Evolutionary conservation across 1,139 yeast genomes (phyloP), one percentile per base, ranked within the genome.

Genomic region (Sugiyamaella grinbergsii): DNA sequence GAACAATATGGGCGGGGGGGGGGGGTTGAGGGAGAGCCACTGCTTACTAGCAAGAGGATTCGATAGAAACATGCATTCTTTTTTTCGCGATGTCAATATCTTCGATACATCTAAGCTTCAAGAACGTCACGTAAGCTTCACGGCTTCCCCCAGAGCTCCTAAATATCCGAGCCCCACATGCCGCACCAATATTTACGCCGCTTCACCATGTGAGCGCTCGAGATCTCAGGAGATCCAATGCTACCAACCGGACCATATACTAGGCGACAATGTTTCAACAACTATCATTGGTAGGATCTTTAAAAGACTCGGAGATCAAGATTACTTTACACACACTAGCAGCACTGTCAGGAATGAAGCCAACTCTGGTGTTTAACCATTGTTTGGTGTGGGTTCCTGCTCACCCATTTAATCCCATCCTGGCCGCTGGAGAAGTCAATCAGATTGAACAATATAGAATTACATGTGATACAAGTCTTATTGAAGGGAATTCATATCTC

Each of bases 391-490:
- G 69, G 66, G 62, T 58, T 29, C 72, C 73, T 5, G 54, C 54
- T 22, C 42, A 57, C 42, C 64, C 67, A 39, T 67, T 57, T 54
- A 55, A 54, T 36, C 71, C 71, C 1, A 60, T 57, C 22, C 53
- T 64, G 31, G 64, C 61, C 6, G 64, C 69, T n/a, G 70, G 70
- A 13, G 66, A 66, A 34, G 68, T 65, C 7, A 62, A 66, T 41
- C 69, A 64, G 40, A 62, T 61, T 20, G 73, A 70, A 50, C 73
- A 67, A 56, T 70, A 69, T 49, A 59, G 73, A 8, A 60, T 70
- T 23, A 61, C 62, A 5, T 23, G 41, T 15, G 46, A 41, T 4
- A 31, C 49, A 4, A 20, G 40, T 8, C 18, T 46, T 8, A 37
- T 40, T 3, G 31, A 20, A 16, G 23, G 7, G 4, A 26, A 34